Conservation (phyloP, 768 basidiomycete species). For the Kondoa malvinella region DNA sequence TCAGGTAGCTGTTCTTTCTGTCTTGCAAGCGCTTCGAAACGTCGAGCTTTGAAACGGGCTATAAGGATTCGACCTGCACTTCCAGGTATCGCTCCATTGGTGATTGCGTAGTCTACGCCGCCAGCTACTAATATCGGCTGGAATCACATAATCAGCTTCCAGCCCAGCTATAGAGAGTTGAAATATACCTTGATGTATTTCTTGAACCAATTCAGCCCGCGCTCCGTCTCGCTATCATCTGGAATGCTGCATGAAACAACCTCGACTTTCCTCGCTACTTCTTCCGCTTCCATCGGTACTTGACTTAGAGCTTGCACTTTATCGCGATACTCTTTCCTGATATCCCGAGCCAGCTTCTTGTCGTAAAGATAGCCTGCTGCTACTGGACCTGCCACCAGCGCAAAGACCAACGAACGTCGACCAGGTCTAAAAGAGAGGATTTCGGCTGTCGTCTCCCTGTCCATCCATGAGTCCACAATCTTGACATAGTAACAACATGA, state of each 20-base stretch:
- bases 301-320: conserved; percentile 60
- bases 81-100: conserved; percentile 64
- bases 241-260: conserved; percentile 86
- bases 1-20: conserved; percentile 31
- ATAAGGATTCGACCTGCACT: conserved; percentile 63
- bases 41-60: conserved; percentile 51
- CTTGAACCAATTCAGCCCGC: conserved; percentile 71
- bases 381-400: conserved; percentile 53
- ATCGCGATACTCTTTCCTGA: conserved; percentile 60
- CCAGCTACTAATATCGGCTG: conserved; percentile 89
- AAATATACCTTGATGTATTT: conserved; percentile 79
- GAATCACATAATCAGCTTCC: conserved; percentile 3
- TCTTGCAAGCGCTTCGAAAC: conserved; percentile 42
- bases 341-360: conserved; percentile 56
- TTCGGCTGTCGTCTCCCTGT: not conserved
- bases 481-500: no score
- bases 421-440: not conserved
- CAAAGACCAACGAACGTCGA: conserved; percentile 53
- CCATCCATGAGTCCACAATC: no score
- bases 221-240: conserved; percentile 79
- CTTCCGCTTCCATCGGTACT: conserved; percentile 44
- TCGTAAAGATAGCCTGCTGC: conserved; percentile 70
- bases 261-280: conserved; percentile 55
- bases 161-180: not conserved
- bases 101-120: conserved; percentile 76